Conservation (phyloP, 441 rosid species). For the Pelargonium australe region DNA sequence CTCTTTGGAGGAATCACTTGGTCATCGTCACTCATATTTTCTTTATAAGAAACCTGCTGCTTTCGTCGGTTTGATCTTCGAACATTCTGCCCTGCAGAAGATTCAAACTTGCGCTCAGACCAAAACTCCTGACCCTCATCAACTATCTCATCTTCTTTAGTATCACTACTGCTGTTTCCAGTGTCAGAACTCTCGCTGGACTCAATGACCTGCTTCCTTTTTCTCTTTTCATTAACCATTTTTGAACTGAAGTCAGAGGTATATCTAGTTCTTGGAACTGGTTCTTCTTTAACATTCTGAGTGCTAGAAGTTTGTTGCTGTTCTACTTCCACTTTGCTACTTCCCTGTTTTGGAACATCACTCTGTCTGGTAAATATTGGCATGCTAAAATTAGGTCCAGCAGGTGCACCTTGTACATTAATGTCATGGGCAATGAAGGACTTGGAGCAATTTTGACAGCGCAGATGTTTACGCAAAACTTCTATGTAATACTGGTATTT, state of each 20-base stretch:
- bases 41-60: constrained; percentile 65
- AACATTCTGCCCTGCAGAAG: constrained; percentile 29
- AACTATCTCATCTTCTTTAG: constrained; percentile 45
- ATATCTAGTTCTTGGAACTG: constrained; percentile 26
- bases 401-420: constrained; percentile 29
- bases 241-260: constrained; percentile 27
- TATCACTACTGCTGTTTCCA: constrained; percentile 47
- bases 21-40: constrained; percentile 68
- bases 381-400: constrained; percentile 26
- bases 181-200: constrained; percentile 58
- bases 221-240: constrained; percentile 42
- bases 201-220: constrained; percentile 41
- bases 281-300: constrained; percentile 28
- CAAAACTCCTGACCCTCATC: constrained; percentile 36
- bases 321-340: constrained; percentile 35
- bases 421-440: constrained; percentile 43
- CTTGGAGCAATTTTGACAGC: constrained; percentile 53
- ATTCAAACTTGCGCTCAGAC: constrained; percentile 25
- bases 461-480: constrained; percentile 29
- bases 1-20: constrained; percentile 29
- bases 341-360: constrained; percentile 35
- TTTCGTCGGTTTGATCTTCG: constrained; percentile 76
- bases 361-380: constrained; percentile 37
- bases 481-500: constrained; percentile 43
- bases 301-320: constrained; percentile 27